Percentiles rank a stretch among this genome's conserved stretches.
phyloP scores from a whole-genome alignment of 2,329 filamentous ascomycete genomes.

The Phialophora tarda region DNA sequence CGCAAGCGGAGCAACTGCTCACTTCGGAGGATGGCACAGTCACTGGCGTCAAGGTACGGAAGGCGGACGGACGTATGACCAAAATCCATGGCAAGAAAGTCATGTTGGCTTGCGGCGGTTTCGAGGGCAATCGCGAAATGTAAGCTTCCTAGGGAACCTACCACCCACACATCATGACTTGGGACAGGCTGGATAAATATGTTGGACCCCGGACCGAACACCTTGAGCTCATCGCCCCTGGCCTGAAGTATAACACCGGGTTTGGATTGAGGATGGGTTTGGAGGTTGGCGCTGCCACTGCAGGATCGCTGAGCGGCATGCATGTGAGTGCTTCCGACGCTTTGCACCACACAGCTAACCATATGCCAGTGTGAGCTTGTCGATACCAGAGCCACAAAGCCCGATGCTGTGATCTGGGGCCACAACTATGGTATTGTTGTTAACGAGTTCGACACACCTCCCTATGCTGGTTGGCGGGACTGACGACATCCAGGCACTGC shows the following conservation, averaged over 20 bases:
- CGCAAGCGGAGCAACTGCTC: constrained; percentile 46
- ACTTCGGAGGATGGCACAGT: constrained; percentile 46
- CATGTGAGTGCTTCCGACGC: constrained; percentile 37
- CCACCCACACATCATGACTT: neutral
- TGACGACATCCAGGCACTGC: constrained; percentile 40
- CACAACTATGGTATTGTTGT: constrained; percentile 55
- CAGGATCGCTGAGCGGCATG: constrained; percentile 51
- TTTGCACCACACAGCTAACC: neutral
- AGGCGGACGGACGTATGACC: constrained; percentile 45
- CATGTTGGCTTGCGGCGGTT: constrained; percentile 50
- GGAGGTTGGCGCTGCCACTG: constrained; percentile 50
- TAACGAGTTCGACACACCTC: constrained; percentile 39
- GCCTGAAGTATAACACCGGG: constrained; percentile 50
- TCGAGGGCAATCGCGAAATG: constrained; percentile 52
- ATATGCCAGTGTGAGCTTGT: constrained; percentile 47
- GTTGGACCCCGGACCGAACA: constrained; percentile 48
- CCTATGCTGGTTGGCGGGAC: neutral
- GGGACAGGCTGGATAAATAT: constrained; percentile 41
- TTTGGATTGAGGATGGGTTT: constrained; percentile 51
- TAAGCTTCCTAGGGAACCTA: constrained; percentile 36
- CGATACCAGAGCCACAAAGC: constrained; percentile 50
- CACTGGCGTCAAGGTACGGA: constrained; percentile 48
- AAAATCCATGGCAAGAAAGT: constrained; percentile 41
- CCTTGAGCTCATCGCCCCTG: constrained; percentile 50
- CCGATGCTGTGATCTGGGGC: constrained; percentile 50